Evolutionary conservation across 139 green algal species (phyloP).

Genomic region (Axilococcus clingmanii): DNA sequence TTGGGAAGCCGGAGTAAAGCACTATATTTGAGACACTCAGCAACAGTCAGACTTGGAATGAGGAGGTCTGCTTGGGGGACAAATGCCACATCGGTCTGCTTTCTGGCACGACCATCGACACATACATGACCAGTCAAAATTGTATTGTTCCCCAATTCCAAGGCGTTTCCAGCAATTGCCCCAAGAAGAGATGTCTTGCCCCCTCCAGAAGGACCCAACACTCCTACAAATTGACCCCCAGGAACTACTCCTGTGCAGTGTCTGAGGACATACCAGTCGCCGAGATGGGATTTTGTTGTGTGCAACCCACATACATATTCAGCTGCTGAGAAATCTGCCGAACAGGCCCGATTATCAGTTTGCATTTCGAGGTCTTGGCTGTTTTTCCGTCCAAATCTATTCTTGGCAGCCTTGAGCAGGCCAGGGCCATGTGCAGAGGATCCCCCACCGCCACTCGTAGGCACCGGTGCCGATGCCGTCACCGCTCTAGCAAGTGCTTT

Average conservation of each 20-base stretch:
- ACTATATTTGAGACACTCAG: conserved; percentile 56
- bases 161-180: conserved; percentile 28
- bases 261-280: conserved; percentile 14
- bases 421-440: neutral
- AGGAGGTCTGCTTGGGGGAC: conserved; percentile 70
- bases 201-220: conserved; percentile 40
- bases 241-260: conserved; percentile 9
- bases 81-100: conserved; percentile 31
- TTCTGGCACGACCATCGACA: conserved; percentile 13
- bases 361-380: neutral
- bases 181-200: conserved; percentile 68
- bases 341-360: neutral
- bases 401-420: neutral
- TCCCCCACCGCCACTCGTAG: neutral
- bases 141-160: conserved; percentile 9
- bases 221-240: conserved; percentile 20
- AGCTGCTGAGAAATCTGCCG: neutral
- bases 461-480: neutral
- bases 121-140: conserved; percentile 9
- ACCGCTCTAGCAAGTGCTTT: conserved; percentile 10
- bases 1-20: conserved; percentile 46
- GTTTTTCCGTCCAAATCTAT: conserved; percentile 2
- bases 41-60: conserved; percentile 58
- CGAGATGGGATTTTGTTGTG: neutral
- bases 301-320: conserved; percentile 19